These are phyloP conservation scores for Lentinula aciculospora DNA, from an alignment of 768 basidiomycete genomes.

Conservation along the genomic window DNA sequence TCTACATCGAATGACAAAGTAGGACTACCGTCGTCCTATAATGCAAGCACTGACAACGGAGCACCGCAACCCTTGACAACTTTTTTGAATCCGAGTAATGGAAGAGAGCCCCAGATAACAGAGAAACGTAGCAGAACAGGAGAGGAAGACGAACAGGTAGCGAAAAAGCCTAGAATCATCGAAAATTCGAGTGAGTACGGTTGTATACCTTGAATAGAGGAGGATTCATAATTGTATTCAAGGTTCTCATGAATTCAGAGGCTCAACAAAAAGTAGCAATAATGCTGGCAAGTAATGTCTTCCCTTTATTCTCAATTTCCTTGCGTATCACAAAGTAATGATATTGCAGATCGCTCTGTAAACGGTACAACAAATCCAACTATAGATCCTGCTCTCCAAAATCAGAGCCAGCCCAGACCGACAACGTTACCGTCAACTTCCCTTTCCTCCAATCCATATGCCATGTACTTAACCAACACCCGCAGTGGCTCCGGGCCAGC, in stretches of 20 bases:
- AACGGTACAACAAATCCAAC: neutral
- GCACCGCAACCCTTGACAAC: neutral
- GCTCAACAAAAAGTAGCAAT: neutral
- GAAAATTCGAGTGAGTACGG: neutral
- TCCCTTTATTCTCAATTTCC: neutral
- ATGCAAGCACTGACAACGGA: neutral
- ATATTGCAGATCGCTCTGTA: neutral
- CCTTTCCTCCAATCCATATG: constrained; percentile 13
- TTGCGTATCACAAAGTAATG: neutral
- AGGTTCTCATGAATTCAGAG: neutral
- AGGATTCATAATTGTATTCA: neutral
- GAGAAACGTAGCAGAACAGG: neutral
- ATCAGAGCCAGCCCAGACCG: neutral
- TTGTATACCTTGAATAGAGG: neutral
- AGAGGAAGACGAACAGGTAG: neutral
- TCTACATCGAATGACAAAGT: neutral
- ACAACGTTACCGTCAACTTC: constrained; percentile 14
- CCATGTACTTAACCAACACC: constrained; percentile 8
- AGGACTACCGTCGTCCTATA: neutral
- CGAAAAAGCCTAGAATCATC: neutral
- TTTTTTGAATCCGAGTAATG: neutral
- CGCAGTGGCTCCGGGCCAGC: constrained; percentile 22
- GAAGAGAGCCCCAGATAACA: neutral
- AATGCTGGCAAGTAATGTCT: neutral
- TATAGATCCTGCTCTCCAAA: neutral